Evolutionary conservation across 371 early-diverging fungal species (phyloP), one percentile per base, ranked within the genome.

Genomic region (Mortierella sp.): DNA sequence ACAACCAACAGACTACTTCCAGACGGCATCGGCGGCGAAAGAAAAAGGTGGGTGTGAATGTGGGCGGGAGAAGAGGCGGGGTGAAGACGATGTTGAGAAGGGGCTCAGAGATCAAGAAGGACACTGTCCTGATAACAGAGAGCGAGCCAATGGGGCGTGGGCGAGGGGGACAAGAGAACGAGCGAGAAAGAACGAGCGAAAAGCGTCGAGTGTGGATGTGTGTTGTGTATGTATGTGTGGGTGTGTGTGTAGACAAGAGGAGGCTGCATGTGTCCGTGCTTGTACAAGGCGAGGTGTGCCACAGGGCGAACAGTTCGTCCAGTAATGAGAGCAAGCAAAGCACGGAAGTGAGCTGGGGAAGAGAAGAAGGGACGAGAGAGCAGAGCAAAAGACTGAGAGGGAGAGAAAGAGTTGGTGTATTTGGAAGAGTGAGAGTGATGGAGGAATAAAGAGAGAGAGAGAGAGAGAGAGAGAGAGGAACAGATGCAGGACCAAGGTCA

Each of bases 321-420:
- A 37, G 37, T 37, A 37, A 37, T 37, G 37, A 37, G 37, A 37
- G 37, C 37, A 37, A 37, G 37, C 37, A 37, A 9, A 37, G 37
- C 37, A 37, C 37, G 37, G 37, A 5, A 37, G 3, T 37, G 37
- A 9, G 37, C 37, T 9, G 9, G 37, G 37, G 37, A 37, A 46
- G 61, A 25, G 66, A 59, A 28, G 29, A 25, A 52, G 66, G 61
- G 55, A 53, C 4, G 52, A 44, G 21, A 26, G 25, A 15, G 63
- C 11, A 60, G 37, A 37, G 37, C 37, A 37, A 37, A 9, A 37
- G 37, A 37, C 9, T 23, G 46, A 46, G 64, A 59, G 60, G 2
- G 62, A 56, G 62, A 11, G 61, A 55, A 30, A 19, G 56, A 19
- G 60, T 51, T 9, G 12, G 11, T 14, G 18, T 18, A 4, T 15